Evolutionary conservation across 2,329 filamentous ascomycete genomes (phyloP).

Genomic region (Xylariaceae sp.): DNA sequence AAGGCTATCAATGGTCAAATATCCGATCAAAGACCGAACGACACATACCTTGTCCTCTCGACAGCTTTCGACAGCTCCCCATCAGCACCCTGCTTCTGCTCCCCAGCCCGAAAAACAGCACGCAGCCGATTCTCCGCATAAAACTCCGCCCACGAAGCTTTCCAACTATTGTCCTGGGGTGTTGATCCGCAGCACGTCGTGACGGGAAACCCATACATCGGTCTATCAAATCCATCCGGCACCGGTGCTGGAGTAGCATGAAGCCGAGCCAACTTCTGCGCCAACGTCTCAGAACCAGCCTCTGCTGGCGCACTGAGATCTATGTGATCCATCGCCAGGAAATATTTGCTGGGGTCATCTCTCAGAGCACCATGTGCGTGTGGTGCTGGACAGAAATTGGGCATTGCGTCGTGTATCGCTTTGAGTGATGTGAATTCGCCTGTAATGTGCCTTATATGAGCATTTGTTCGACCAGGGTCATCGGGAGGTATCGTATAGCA

Average conservation of each 20-base stretch:
- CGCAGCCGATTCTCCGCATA: conserved; percentile 75
- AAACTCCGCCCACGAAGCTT: conserved; percentile 77
- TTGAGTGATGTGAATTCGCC: conserved; percentile 84
- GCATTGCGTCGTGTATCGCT: conserved; percentile 70
- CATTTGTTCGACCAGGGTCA: neutral
- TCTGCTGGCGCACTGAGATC: conserved; percentile 52
- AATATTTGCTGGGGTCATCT: conserved; percentile 50
- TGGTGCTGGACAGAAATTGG: conserved; percentile 72
- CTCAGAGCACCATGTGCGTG: conserved; percentile 66
- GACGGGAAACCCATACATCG: conserved; percentile 79
- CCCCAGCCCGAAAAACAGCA: conserved; percentile 57
- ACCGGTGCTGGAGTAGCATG: conserved; percentile 73
- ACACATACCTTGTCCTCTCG: conserved; percentile 47
- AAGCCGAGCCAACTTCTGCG: conserved; percentile 72
- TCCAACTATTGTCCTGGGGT: conserved; percentile 74
- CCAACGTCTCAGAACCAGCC: conserved; percentile 57
- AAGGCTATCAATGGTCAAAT: too few species aligned
- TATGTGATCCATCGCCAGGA: conserved; percentile 77
- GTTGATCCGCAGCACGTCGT: conserved; percentile 86
- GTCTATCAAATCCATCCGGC: conserved; percentile 54
- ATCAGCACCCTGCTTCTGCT: conserved; percentile 63
- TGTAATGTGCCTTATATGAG: conserved; percentile 31
- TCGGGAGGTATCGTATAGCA: neutral
- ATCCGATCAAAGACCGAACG: too few species aligned
- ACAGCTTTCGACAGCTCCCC: conserved; percentile 60